A percentile compares a stretch with the other conserved stretches of the same genome.
phyloP scores from a whole-genome alignment of 1,284 basidiomycete species.

The Ganoderma multipileum region DNA sequence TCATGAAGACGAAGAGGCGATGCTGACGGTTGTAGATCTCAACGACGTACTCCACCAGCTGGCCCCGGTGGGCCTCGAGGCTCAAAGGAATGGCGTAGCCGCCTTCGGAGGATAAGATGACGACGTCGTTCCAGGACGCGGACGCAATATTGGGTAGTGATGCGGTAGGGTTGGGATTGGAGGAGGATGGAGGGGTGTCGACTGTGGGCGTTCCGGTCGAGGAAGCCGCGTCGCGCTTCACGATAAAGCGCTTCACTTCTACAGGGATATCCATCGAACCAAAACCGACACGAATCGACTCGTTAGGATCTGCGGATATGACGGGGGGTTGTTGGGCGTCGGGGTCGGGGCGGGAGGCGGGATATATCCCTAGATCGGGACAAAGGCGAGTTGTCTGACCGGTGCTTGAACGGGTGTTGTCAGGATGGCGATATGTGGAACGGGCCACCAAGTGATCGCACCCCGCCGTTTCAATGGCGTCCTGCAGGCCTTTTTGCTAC shows the following conservation, averaged over 20 bases:
- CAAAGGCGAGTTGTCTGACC: neutral
- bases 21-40: neutral
- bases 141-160: no score
- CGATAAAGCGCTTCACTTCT: neutral
- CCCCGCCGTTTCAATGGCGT: neutral
- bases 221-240: neutral
- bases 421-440: neutral
- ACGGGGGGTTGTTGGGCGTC: neutral
- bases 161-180: no score
- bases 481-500: neutral
- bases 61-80: neutral
- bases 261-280: neutral
- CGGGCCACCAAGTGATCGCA: neutral
- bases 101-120: neutral
- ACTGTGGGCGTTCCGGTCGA: no score
- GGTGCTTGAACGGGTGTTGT: neutral
- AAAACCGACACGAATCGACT: neutral
- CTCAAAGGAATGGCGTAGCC: neutral
- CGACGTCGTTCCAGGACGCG: no score
- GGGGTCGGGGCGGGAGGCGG: neutral
- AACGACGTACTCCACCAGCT: neutral
- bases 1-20: neutral
- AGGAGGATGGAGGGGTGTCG: no score
- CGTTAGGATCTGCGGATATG: no score
- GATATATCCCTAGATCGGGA: neutral